Conservation (phyloP, 257 asterid species). For the Pogostemon cablin region DNA sequence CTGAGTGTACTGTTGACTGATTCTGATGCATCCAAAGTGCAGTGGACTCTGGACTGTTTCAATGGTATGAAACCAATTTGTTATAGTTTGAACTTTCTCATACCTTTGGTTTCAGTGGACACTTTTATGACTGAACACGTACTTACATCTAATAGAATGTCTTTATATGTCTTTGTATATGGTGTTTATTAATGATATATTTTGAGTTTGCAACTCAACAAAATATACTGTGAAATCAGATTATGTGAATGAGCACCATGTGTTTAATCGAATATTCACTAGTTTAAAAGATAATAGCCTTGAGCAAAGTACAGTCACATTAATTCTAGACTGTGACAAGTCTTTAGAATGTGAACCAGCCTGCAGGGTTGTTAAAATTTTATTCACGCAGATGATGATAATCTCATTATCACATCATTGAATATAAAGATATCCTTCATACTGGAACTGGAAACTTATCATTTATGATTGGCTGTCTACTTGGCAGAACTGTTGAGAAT, state of each 20-base stretch:
- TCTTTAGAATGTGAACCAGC: not conserved
- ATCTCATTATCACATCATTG: not conserved
- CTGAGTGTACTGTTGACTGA: slow-evolving; percentile 61
- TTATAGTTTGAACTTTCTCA: slow-evolving; percentile 15
- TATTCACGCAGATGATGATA: slow-evolving; percentile 1
- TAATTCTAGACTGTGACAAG: not conserved
- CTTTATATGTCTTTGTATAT: not conserved
- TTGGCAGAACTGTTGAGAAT: not conserved
- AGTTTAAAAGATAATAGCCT: not conserved
- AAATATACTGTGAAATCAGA: too few relatives aligned
- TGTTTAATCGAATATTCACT: slow-evolving; percentile 19
- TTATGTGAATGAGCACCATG: slow-evolving; percentile 10
- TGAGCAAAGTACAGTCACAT: not conserved
- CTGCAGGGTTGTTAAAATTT: not conserved
- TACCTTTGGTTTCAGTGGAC: not conserved
- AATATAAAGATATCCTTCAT: not conserved
- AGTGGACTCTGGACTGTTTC: slow-evolving; percentile 82
- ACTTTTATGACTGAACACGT: not conserved
- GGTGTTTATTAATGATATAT: too few relatives aligned
- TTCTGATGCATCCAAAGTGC: slow-evolving; percentile 84
- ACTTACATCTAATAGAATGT: slow-evolving; percentile 3
- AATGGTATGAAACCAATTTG: slow-evolving; percentile 53
- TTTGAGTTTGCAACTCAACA: too few relatives aligned
- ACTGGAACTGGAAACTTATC: not conserved
- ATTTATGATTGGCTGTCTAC: slow-evolving; percentile 15